Conservation (phyloP, 2,329 filamentous ascomycete species). For the Pestalotiopsis sp. region DNA sequence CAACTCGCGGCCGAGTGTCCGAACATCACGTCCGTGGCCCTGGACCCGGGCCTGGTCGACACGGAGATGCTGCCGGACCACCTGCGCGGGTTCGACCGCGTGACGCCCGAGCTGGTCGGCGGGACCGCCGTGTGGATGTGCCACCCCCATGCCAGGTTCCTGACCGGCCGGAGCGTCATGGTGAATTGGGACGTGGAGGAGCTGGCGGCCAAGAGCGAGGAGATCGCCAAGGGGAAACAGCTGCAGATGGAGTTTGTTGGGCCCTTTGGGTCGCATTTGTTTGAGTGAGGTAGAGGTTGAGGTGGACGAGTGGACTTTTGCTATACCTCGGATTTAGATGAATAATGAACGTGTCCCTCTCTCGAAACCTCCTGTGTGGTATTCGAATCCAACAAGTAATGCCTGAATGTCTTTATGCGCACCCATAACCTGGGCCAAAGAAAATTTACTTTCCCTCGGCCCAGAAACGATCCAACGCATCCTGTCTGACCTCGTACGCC, state of each 20-base stretch:
- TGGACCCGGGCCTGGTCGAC: slow-evolving; percentile 37
- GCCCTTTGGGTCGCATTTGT: slow-evolving; percentile 1
- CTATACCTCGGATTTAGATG: background rate
- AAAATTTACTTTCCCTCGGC: slow-evolving; percentile 17
- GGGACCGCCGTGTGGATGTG: slow-evolving; percentile 33
- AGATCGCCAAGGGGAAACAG: slow-evolving; percentile 11
- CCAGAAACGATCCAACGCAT: slow-evolving; percentile 52
- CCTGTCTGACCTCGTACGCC: slow-evolving; percentile 54
- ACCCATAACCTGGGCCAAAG: background rate
- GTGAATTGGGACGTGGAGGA: slow-evolving; percentile 41
- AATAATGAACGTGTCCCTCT: too few species aligned
- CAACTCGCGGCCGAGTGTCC: slow-evolving; percentile 34
- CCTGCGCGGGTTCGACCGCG: slow-evolving; percentile 42
- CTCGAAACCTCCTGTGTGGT: background rate
- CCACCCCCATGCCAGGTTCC: slow-evolving; percentile 36
- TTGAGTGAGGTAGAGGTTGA: background rate
- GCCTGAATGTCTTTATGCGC: background rate
- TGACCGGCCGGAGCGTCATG: slow-evolving; percentile 33
- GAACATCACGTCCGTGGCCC: slow-evolving; percentile 30
- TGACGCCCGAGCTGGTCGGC: slow-evolving; percentile 43
- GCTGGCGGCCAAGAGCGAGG: slow-evolving; percentile 31
- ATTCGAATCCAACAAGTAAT: background rate
- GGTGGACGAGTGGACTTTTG: background rate
- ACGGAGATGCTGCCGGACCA: slow-evolving; percentile 30
- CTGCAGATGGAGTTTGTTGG: slow-evolving; percentile 1